A percentile compares a stretch with the other conserved stretches of the same genome.
Conservation (phyloP, 441 rosid species). For the Euphorbia schlechtendalii region DNA sequence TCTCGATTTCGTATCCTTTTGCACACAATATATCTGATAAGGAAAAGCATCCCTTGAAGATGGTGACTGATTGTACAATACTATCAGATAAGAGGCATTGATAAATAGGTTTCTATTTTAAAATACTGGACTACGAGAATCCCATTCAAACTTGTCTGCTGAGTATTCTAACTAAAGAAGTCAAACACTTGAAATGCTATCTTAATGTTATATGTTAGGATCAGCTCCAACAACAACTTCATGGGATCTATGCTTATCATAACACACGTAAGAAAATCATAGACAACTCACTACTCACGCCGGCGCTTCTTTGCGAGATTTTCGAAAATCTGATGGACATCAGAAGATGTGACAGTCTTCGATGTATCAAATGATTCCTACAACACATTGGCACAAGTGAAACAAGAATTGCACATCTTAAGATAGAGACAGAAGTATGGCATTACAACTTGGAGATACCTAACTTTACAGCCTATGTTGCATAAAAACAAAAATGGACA, state of each 20-base stretch:
- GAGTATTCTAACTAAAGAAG: not conserved
- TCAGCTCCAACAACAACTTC: conserved; percentile 15
- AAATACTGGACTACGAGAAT: no score
- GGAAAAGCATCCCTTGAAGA: no score
- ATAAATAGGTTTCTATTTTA: no score
- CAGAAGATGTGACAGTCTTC: conserved; percentile 67
- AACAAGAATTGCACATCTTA: no score
- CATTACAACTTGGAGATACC: not conserved
- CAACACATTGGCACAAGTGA: not conserved
- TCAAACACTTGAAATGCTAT: not conserved
- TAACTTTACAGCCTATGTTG: not conserved
- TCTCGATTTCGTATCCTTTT: no score
- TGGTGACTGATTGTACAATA: no score
- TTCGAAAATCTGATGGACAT: conserved; percentile 74
- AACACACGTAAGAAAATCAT: not conserved
- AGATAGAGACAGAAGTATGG: no score
- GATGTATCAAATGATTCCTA: conserved; percentile 79
- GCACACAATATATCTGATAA: no score
- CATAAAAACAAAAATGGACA: no score
- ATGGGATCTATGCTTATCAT: conserved; percentile 4
- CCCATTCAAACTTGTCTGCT: not conserved
- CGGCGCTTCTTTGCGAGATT: conserved; percentile 83
- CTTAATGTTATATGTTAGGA: not conserved
- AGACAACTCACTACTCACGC: conserved; percentile 36
- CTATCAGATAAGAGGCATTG: no score